Percentiles rank a stretch among this genome's conserved stretches.
phyloP scores from a whole-genome alignment of 208 protist genomes.

The Leishmania tropica region DNA sequence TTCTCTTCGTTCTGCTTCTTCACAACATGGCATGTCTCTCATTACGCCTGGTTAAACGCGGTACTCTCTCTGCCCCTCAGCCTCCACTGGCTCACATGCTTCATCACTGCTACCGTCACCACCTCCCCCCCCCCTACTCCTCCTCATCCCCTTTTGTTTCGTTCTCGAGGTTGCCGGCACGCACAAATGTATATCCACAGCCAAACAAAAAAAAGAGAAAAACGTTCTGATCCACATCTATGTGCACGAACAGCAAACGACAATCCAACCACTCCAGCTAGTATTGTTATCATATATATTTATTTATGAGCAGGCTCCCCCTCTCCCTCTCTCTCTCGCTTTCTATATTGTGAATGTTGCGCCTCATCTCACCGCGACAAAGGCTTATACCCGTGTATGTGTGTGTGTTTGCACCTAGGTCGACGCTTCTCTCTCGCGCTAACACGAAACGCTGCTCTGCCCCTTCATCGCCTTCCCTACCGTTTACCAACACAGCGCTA shows the following conservation, averaged over 20 bases:
- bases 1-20: not conserved
- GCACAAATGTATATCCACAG: not conserved
- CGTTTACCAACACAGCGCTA: not conserved
- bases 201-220: not conserved
- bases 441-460: not conserved
- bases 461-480: not conserved
- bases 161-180: not conserved
- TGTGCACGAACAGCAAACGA: not conserved
- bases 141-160: not conserved
- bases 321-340: not conserved
- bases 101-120: not conserved
- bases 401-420: not conserved
- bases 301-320: not conserved
- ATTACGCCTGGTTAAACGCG: not conserved
- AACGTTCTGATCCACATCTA: not conserved
- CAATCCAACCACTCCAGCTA: not conserved
- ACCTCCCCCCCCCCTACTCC: no score
- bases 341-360: conserved; percentile 2
- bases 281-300: not conserved
- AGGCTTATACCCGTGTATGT: not conserved
- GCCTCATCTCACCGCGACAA: not conserved
- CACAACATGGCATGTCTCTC: not conserved
- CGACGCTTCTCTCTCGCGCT: not conserved
- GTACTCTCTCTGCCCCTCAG: not conserved
- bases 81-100: not conserved